Evolutionary conservation across 352 stramenopile species (phyloP).

Genomic region (Lagenidium giganteum): DNA sequence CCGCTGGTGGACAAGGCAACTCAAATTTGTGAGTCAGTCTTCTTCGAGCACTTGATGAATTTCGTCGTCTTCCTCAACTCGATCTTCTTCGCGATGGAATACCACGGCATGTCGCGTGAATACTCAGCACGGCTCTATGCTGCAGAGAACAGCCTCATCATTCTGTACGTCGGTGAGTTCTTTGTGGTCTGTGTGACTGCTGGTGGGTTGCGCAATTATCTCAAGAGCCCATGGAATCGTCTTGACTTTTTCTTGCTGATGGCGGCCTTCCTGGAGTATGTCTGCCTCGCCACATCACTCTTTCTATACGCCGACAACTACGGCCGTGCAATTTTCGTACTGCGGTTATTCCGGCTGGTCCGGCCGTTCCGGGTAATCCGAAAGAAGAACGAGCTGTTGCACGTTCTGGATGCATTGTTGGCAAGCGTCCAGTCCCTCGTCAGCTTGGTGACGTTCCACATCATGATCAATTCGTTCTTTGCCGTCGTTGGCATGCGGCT

Average conservation of each 20-base stretch:
- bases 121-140: slow-evolving; percentile 59
- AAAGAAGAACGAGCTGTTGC: slow-evolving; percentile 50
- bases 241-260: slow-evolving; percentile 71
- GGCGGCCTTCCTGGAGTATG: slow-evolving; percentile 47
- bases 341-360: slow-evolving; percentile 59
- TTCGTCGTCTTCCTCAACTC: slow-evolving; percentile 69
- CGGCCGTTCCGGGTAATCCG: slow-evolving; percentile 48
- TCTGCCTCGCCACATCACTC: slow-evolving; percentile 32
- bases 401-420: slow-evolving; percentile 53
- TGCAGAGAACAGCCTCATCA: slow-evolving; percentile 60
- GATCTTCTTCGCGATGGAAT: slow-evolving; percentile 72
- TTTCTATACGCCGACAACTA: slow-evolving; percentile 43
- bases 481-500: slow-evolving; percentile 62
- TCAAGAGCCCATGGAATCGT: slow-evolving; percentile 80
- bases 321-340: slow-evolving; percentile 47
- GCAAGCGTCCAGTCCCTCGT: slow-evolving; percentile 44
- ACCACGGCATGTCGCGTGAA: slow-evolving; percentile 52
- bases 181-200: slow-evolving; percentile 48
- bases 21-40: slow-evolving; percentile 46
- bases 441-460: slow-evolving; percentile 44
- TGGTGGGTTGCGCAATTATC: slow-evolving; percentile 52
- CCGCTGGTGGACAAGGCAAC: slow-evolving; percentile 39
- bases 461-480: slow-evolving; percentile 54
- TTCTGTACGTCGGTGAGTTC: slow-evolving; percentile 70
- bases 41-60: slow-evolving; percentile 81